These are phyloP conservation scores for Cladosporium phlei DNA, from an alignment of 2,329 filamentous ascomycete genomes.

Conservation along the genomic window DNA sequence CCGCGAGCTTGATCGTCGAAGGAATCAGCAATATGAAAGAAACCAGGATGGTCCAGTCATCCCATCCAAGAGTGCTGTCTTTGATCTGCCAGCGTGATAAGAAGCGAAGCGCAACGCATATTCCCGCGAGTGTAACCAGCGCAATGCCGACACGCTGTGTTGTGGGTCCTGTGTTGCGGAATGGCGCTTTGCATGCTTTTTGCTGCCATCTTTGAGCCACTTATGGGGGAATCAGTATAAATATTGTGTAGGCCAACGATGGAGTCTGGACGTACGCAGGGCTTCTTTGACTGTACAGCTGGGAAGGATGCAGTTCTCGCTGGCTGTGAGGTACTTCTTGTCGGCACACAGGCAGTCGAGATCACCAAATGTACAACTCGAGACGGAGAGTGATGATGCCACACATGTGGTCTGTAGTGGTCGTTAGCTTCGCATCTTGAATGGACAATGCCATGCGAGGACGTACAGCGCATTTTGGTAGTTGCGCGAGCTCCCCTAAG, in stretches of 20 bases:
- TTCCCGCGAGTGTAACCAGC: background rate
- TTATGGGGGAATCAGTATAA: background rate
- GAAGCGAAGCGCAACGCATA: background rate
- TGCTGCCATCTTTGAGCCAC: constrained; percentile 3
- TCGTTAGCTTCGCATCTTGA: too few species aligned
- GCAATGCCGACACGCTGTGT: background rate
- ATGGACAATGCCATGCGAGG: too few species aligned
- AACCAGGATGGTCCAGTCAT: background rate
- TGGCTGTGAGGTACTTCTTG: too few species aligned
- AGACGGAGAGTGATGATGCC: too few species aligned
- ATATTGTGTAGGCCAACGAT: background rate
- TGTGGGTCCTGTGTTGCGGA: background rate
- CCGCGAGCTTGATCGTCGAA: background rate
- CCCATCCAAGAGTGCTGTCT: background rate
- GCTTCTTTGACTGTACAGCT: too few species aligned
- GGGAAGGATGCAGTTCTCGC: too few species aligned
- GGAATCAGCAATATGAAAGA: background rate
- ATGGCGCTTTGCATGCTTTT: background rate
- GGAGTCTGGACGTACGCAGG: too few species aligned
- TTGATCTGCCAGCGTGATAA: background rate
- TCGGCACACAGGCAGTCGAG: too few species aligned
- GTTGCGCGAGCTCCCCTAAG: too few species aligned
- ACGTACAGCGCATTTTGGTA: too few species aligned
- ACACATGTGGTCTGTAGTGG: too few species aligned
- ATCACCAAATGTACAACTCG: too few species aligned